phyloP scores from a whole-genome alignment of 805 yeast genomes.

The Kodamaea jinghongensis region DNA sequence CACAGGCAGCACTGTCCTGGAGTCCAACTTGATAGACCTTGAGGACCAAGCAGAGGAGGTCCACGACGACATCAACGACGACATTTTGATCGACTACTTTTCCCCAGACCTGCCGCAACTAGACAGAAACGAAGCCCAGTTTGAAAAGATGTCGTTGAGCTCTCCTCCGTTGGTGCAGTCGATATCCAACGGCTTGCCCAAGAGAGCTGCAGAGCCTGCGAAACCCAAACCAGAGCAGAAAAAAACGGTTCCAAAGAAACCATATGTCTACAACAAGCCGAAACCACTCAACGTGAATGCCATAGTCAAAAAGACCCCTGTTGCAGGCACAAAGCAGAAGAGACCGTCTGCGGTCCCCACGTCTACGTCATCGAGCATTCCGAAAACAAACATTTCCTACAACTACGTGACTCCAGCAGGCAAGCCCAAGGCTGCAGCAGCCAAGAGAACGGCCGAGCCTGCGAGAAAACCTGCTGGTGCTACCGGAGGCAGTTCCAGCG shows the following conservation, averaged over 20 bases:
- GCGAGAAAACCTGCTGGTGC: background rate
- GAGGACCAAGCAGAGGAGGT: background rate
- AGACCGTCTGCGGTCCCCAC: conserved; percentile 9
- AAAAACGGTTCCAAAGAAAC: conserved; percentile 7
- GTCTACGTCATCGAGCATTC: conserved; percentile 7
- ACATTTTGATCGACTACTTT: conserved; percentile 18
- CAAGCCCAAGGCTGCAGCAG: background rate
- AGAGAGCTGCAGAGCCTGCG: conserved; percentile 1
- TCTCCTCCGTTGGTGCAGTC: conserved; percentile 2
- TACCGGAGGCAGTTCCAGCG: background rate
- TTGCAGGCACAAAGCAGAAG: conserved; percentile 10
- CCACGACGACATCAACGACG: conserved; percentile 3
- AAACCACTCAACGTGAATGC: conserved; percentile 36
- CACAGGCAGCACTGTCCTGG: conserved; percentile 4
- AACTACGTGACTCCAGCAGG: conserved; percentile 13
- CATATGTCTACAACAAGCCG: conserved; percentile 37
- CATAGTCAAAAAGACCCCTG: conserved; percentile 25
- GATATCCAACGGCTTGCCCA: background rate
- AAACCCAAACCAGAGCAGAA: conserved; percentile 2
- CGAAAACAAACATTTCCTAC: conserved; percentile 12
- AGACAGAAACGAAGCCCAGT: conserved; percentile 1
- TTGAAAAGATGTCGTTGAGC: conserved; percentile 2
- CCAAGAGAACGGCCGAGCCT: conserved; percentile 1
- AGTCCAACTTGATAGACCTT: conserved; percentile 6
- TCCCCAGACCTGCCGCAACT: conserved; percentile 8